Evolutionary conservation across 257 asterid species (phyloP).

Genomic region (Nemophila menziesii): DNA sequence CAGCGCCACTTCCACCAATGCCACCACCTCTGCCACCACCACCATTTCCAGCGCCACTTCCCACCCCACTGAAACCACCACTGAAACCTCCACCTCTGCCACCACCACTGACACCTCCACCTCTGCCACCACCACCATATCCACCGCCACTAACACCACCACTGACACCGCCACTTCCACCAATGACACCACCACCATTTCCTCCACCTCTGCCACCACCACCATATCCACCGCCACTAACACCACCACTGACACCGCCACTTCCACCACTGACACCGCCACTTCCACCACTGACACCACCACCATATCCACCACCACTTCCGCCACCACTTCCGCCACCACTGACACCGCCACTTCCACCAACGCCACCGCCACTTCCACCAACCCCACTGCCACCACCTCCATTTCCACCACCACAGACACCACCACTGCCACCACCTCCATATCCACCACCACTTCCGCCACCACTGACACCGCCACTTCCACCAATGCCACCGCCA

Average conservation of each 20-base stretch:
- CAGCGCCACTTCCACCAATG: too few relatives aligned
- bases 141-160: slow-evolving; percentile 6
- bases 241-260: background rate
- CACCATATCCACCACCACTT: slow-evolving; percentile 2
- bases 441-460: slow-evolving; percentile 7
- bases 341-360: too few relatives aligned
- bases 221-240: too few relatives aligned
- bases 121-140: too few relatives aligned
- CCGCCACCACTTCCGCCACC: slow-evolving; percentile 26
- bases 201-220: slow-evolving; percentile 22
- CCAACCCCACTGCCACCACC: slow-evolving; percentile 8
- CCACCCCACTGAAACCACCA: background rate
- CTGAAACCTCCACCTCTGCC: slow-evolving; percentile 21
- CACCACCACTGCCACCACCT: background rate
- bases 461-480: too few relatives aligned
- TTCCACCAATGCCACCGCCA: too few relatives aligned
- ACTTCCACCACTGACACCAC: background rate
- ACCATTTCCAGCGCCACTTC: slow-evolving; percentile 7
- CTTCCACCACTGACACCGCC: background rate
- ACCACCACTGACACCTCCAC: too few relatives aligned
- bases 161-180: background rate
- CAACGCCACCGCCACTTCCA: too few relatives aligned
- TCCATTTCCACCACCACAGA: slow-evolving; percentile 36
- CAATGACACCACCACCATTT: background rate
- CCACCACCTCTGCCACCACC: background rate